phyloP scores from a whole-genome alignment of 139 green algal genomes.

The Chlorella ohadii region DNA sequence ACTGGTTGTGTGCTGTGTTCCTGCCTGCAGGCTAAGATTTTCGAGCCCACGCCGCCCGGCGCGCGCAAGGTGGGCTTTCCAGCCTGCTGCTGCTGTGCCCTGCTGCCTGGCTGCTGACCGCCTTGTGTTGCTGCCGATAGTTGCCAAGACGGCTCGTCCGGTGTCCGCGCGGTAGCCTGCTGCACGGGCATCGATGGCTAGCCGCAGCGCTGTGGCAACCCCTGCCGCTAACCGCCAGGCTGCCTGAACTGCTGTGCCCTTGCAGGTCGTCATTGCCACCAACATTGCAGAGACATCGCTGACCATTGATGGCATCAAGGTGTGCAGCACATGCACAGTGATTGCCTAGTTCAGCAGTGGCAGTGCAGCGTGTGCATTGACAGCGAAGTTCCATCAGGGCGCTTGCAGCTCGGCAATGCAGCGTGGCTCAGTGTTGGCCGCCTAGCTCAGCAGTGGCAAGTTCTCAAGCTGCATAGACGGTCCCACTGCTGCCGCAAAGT shows the following conservation, averaged over 20 bases:
- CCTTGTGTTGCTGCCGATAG: neutral
- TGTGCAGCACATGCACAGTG: neutral
- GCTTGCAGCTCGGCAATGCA: too few species aligned
- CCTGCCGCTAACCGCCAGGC: neutral
- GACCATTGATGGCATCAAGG: constrained; percentile 97
- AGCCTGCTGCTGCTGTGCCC: neutral
- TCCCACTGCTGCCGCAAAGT: too few species aligned
- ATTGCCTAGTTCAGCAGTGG: neutral
- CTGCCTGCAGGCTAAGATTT: constrained; percentile 88
- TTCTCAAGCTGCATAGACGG: too few species aligned
- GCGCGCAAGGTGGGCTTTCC: constrained; percentile 80
- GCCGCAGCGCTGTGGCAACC: too few species aligned
- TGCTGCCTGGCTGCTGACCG: neutral
- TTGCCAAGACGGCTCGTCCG: too few species aligned
- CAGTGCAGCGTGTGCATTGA: too few species aligned
- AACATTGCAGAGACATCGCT: constrained; percentile 99
- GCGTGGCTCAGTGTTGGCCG: too few species aligned
- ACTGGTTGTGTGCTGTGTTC: too few species aligned
- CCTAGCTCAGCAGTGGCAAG: too few species aligned
- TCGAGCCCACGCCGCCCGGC: constrained; percentile 91
- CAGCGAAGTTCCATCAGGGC: too few species aligned
- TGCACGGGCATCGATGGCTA: too few species aligned
- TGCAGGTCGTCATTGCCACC: constrained; percentile 88
- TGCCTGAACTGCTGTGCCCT: neutral
- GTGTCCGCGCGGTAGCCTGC: too few species aligned